Evolutionary conservation across 805 yeast genomes (phyloP).

Genomic region (Nakazawaea ambrosiae): DNA sequence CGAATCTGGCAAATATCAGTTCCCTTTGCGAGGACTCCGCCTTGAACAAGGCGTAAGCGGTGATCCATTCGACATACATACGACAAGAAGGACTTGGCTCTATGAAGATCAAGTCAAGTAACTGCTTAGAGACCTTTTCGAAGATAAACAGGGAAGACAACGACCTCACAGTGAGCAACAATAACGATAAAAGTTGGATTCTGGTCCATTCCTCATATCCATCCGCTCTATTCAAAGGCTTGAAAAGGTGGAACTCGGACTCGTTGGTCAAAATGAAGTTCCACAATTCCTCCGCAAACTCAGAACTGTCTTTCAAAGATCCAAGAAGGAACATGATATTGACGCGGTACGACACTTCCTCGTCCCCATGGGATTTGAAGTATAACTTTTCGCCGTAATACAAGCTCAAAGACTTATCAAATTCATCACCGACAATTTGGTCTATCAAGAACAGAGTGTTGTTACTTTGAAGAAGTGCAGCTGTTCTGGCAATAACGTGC

Average conservation of each 20-base stretch:
- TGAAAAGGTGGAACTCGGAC: slow-evolving; percentile 33
- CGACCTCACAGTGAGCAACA: slow-evolving; percentile 36
- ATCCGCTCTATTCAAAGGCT: slow-evolving; percentile 51
- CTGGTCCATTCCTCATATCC: slow-evolving; percentile 66
- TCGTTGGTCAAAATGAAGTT: slow-evolving; percentile 30
- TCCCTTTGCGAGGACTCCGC: slow-evolving; percentile 20
- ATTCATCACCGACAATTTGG: slow-evolving; percentile 43
- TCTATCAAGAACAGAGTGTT: slow-evolving; percentile 56
- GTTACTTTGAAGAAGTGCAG: slow-evolving; percentile 45
- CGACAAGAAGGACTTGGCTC: slow-evolving; percentile 81
- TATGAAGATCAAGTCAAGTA: slow-evolving; percentile 33
- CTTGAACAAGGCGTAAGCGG: slow-evolving; percentile 37
- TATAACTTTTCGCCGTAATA: slow-evolving; percentile 34
- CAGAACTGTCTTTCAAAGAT: slow-evolving; percentile 19
- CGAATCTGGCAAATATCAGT: slow-evolving; percentile 15
- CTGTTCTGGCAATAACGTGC: slow-evolving; percentile 36
- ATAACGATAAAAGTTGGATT: slow-evolving; percentile 45
- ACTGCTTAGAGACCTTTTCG: slow-evolving; percentile 18
- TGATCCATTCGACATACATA: slow-evolving; percentile 72
- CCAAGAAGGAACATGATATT: slow-evolving; percentile 41
- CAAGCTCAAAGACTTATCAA: slow-evolving; percentile 35
- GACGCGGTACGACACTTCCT: slow-evolving; percentile 49
- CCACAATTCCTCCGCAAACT: slow-evolving; percentile 27
- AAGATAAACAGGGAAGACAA: slow-evolving; percentile 20
- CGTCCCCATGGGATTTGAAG: slow-evolving; percentile 42